Conservation (phyloP, 768 basidiomycete species). For the Boletus edulis region DNA sequence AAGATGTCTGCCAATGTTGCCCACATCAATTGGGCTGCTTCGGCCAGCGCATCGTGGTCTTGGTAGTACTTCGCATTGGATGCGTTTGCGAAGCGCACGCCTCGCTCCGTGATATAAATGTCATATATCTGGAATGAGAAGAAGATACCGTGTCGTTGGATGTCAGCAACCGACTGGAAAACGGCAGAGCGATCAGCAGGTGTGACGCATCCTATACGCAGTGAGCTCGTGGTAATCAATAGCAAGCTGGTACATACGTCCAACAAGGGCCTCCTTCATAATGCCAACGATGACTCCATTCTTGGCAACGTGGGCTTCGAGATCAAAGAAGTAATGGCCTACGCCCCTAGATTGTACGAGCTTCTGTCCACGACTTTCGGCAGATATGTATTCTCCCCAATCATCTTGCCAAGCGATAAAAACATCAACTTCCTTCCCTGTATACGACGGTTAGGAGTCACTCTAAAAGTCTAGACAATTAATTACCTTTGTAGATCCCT, state of each 20-base stretch:
- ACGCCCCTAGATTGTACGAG: conserved; percentile 29
- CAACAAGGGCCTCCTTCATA: conserved; percentile 29
- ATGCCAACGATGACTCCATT: conserved; percentile 30
- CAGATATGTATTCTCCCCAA: conserved; percentile 23
- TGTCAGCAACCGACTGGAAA: conserved; percentile 29
- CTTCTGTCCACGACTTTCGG: conserved; percentile 29
- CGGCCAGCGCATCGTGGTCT: conserved; percentile 27
- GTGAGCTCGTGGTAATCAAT: conserved; percentile 6
- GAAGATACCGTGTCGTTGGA: conserved; percentile 29
- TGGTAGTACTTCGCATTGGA: conserved; percentile 15
- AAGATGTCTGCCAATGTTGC: conserved; percentile 18
- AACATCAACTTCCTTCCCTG: conserved; percentile 29
- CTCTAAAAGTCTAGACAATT: background rate
- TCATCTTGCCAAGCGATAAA: conserved; percentile 25
- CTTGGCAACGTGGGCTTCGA: conserved; percentile 29
- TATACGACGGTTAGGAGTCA: background rate
- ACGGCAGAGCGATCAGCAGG: conserved; percentile 26
- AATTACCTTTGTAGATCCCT: conserved; percentile 28
- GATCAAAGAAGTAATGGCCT: conserved; percentile 28
- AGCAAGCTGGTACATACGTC: conserved; percentile 18
- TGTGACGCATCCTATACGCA: conserved; percentile 17
- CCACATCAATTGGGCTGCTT: conserved; percentile 19
- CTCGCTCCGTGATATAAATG: conserved; percentile 29
- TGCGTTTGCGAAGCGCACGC: conserved; percentile 28
- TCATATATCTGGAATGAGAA: conserved; percentile 16